These are phyloP conservation scores for Lactarius quietus DNA, from an alignment of 768 basidiomycete genomes.

Conservation along the genomic window DNA sequence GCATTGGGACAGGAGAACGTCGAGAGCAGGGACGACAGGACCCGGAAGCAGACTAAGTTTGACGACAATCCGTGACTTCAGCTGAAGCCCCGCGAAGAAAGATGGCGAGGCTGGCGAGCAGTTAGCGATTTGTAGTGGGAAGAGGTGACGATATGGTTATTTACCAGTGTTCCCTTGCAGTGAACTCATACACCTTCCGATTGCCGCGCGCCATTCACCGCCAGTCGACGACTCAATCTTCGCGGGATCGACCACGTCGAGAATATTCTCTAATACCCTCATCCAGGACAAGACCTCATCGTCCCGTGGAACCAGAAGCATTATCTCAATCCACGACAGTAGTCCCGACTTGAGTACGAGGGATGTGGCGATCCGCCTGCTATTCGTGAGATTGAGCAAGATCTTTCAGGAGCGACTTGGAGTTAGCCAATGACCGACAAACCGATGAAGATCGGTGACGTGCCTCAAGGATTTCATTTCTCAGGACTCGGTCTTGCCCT, in stretches of 20 bases:
- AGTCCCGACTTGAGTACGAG: slow-evolving; percentile 70
- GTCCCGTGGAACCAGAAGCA: slow-evolving; percentile 37
- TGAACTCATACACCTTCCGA: slow-evolving; percentile 49
- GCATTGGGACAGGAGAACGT: slow-evolving; percentile 18
- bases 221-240: slow-evolving; percentile 53
- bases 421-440: slow-evolving; percentile 2
- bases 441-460: slow-evolving; percentile 23
- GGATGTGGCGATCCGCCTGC: slow-evolving; percentile 62
- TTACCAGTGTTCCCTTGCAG: slow-evolving; percentile 38
- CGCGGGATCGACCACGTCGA: slow-evolving; percentile 39
- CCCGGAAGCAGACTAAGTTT: slow-evolving; percentile 19
- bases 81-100: neutral
- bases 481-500: slow-evolving; percentile 46
- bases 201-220: slow-evolving; percentile 56
- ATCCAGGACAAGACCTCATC: slow-evolving; percentile 28
- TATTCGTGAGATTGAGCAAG: slow-evolving; percentile 69
- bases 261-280: slow-evolving; percentile 35
- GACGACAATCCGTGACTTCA: slow-evolving; percentile 7
- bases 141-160: slow-evolving; percentile 17
- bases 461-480: slow-evolving; percentile 66
- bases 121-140: neutral
- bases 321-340: slow-evolving; percentile 81
- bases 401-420: slow-evolving; percentile 42
- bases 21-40: slow-evolving; percentile 6
- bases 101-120: neutral